These are phyloP conservation scores for Liriodendron chinense DNA, from an alignment of 164 flowering plant species.

Conservation along the genomic window DNA sequence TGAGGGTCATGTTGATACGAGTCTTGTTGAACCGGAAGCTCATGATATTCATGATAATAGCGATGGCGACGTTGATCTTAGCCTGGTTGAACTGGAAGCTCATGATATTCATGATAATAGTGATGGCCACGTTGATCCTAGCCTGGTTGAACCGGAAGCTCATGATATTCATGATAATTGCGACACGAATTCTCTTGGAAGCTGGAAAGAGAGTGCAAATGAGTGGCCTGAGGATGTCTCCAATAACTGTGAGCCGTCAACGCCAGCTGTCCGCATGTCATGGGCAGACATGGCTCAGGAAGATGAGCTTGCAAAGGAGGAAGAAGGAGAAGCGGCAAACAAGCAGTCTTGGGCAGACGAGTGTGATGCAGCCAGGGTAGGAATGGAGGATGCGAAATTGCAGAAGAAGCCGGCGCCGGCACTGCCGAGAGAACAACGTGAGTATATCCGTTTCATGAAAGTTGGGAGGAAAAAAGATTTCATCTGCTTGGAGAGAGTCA, in stretches of 20 bases:
- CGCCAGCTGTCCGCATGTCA: conserved; percentile 46
- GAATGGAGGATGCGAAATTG: conserved; percentile 16
- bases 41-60: conserved; percentile 1
- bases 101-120: neutral
- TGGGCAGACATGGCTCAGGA: conserved; percentile 98
- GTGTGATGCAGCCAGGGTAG: conserved; percentile 11
- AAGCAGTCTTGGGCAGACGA: conserved; percentile 11
- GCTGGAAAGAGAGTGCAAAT: conserved; percentile 54
- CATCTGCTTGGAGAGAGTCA: conserved; percentile 67
- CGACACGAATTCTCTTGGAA: conserved; percentile 42
- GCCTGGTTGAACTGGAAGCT: neutral
- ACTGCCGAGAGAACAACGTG: conserved; percentile 73
- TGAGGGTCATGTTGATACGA: conserved; percentile 7
- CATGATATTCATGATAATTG: conserved; percentile 29
- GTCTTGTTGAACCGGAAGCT: conserved; percentile 1
- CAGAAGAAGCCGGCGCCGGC: conserved; percentile 32
- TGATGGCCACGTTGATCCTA: neutral
- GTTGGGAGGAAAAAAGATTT: conserved; percentile 75
- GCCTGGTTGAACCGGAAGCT: neutral
- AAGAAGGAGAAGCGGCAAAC: conserved; percentile 17
- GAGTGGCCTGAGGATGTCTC: conserved; percentile 22
- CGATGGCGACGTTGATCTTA: neutral
- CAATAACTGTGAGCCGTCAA: conserved; percentile 11
- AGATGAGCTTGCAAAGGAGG: conserved; percentile 55
- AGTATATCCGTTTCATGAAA: conserved; percentile 58